Percentiles rank a stretch among this genome's conserved stretches.
phyloP scores from a whole-genome alignment of 768 basidiomycete genomes.

The Mycena filopes region DNA sequence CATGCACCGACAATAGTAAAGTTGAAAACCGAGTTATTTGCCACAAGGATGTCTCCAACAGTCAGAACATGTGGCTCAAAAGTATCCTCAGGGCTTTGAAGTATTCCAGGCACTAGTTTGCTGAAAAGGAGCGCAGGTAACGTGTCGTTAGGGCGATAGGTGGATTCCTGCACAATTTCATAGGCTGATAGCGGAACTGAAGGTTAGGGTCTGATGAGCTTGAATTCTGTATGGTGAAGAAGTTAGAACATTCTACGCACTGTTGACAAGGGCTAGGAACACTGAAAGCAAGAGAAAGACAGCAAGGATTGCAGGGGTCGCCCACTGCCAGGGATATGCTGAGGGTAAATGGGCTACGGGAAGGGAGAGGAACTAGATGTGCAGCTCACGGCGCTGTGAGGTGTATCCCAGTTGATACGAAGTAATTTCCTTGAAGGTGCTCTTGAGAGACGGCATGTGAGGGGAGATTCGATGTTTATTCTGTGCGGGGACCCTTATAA shows the following conservation, averaged over 20 bases:
- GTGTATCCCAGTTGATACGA: constrained; percentile 13
- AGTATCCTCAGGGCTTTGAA: background rate
- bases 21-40: background rate
- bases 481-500: no score
- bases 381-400: background rate
- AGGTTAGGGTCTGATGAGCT: no score
- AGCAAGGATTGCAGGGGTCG: constrained; percentile 3
- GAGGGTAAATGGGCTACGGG: no score
- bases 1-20: background rate
- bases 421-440: background rate
- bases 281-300: background rate
- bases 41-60: background rate
- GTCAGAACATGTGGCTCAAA: background rate
- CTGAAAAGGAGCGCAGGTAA: background rate
- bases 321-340: constrained; percentile 24
- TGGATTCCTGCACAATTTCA: background rate
- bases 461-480: no score
- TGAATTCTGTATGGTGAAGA: no score
- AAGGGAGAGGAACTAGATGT: no score
- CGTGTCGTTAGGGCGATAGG: background rate
- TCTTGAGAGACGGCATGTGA: background rate
- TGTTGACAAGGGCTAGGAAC: background rate
- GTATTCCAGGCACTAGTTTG: background rate
- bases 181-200: background rate
- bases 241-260: no score